Conservation (phyloP, 2,329 filamentous ascomycete genomes). For the Drechmeria coniospora region DNA sequence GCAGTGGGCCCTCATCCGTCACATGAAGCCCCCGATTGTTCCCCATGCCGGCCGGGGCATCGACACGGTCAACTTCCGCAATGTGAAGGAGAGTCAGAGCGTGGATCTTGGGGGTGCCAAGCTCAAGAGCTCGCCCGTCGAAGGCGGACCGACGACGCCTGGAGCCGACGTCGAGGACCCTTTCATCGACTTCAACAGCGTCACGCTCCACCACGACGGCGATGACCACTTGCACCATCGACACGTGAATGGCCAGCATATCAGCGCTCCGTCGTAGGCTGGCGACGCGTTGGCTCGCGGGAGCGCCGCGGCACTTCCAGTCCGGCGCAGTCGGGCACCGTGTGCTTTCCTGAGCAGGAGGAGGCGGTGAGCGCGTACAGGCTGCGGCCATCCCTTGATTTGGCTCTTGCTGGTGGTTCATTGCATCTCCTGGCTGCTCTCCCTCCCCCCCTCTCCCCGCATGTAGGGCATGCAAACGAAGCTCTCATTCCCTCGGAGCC, state of each 20-base stretch:
- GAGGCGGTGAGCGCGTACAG: neutral
- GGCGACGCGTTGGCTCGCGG: neutral
- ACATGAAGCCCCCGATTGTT: slow-evolving; percentile 96
- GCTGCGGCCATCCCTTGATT: neutral
- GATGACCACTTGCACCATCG: slow-evolving; percentile 43
- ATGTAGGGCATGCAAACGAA: slow-evolving; percentile 1
- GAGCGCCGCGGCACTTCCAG: neutral
- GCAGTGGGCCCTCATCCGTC: slow-evolving; percentile 90
- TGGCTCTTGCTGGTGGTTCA: neutral
- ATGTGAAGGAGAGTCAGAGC: slow-evolving; percentile 93
- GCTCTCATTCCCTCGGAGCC: neutral
- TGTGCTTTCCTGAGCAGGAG: neutral
- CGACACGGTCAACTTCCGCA: slow-evolving; percentile 93
- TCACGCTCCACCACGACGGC: slow-evolving; percentile 91
- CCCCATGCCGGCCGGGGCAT: slow-evolving; percentile 79
- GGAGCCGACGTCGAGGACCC: slow-evolving; percentile 72
- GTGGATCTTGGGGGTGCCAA: slow-evolving; percentile 62
- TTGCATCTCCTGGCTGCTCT: neutral
- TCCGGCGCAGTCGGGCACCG: neutral
- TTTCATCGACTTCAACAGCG: slow-evolving; percentile 97
- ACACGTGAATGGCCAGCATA: slow-evolving; percentile 10
- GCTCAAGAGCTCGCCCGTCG: slow-evolving; percentile 68
- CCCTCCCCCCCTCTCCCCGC: too few species aligned
- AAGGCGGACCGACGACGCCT: slow-evolving; percentile 73
- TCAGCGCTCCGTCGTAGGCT: slow-evolving; percentile 7